These are phyloP conservation scores for Podospora conica DNA, from an alignment of 495 filamentous ascomycete species.

Conservation along the genomic window DNA sequence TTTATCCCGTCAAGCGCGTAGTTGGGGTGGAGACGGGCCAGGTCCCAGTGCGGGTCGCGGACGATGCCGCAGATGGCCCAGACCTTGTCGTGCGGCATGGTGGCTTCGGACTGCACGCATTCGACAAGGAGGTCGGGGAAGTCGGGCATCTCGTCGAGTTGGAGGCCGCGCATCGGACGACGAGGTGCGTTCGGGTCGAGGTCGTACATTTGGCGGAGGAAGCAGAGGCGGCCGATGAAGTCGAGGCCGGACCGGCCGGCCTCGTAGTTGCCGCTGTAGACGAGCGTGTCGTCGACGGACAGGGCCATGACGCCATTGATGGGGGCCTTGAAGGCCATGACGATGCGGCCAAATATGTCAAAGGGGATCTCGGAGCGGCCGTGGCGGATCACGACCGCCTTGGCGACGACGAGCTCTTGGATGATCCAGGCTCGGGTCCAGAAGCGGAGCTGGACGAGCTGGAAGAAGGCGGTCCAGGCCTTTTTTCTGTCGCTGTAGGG, in stretches of 20 bases:
- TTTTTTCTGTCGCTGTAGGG: not conserved
- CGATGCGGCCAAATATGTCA: not conserved
- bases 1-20: not conserved
- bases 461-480: not conserved
- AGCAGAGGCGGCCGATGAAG: not conserved
- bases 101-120: conserved; percentile 1
- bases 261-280: not conserved
- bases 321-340: not conserved
- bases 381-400: not conserved
- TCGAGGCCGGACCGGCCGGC: not conserved
- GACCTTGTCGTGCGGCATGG: conserved; percentile 3
- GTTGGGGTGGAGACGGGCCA: not conserved
- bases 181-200: not conserved
- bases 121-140: conserved; percentile 1
- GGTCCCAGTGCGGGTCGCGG: not conserved
- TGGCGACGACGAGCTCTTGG: not conserved
- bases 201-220: not conserved
- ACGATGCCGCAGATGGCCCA: not conserved
- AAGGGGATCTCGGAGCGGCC: not conserved
- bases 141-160: not conserved
- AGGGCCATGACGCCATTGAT: not conserved
- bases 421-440: conserved; percentile 1
- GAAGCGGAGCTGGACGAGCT: not conserved
- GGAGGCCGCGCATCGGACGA: not conserved
- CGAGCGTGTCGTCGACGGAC: not conserved